phyloP scores from a whole-genome alignment of 495 filamentous ascomycete species.

The Neurospora tetrasperma region DNA sequence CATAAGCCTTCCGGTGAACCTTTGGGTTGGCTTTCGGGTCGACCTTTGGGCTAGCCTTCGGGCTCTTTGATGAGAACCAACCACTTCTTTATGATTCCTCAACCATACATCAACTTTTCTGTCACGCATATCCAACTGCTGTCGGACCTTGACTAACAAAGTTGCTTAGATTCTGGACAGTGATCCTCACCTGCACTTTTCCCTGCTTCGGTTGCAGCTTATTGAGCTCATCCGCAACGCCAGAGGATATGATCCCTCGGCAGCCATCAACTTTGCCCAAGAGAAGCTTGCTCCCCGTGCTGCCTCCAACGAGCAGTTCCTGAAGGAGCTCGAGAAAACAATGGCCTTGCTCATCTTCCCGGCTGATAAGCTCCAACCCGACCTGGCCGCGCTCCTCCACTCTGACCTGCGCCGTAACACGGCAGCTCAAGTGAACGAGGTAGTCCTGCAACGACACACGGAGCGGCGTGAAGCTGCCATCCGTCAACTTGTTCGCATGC shows the following conservation, averaged over 20 bases:
- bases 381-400: conserved; percentile 64
- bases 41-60: not conserved
- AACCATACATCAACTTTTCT: conserved; percentile 10
- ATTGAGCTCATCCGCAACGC: conserved; percentile 83
- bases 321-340: conserved; percentile 81
- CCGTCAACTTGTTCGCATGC: conserved; percentile 63
- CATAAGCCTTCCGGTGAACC: conserved; percentile 60
- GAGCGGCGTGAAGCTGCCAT: conserved; percentile 71
- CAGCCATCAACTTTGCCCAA: conserved; percentile 79
- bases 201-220: conserved; percentile 80
- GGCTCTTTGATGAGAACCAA: conserved; percentile 80
- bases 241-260: conserved; percentile 65
- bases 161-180: conserved; percentile 69
- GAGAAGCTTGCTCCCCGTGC: conserved; percentile 79
- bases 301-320: conserved; percentile 66
- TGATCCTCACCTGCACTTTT: conserved; percentile 78
- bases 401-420: conserved; percentile 74
- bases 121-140: not conserved
- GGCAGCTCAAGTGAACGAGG: conserved; percentile 76
- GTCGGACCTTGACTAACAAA: conserved; percentile 7
- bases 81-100: conserved; percentile 76
- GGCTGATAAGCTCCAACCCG: conserved; percentile 56
- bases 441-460: conserved; percentile 62
- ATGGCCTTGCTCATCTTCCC: conserved; percentile 89
- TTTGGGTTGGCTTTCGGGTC: not conserved